A percentile compares a stretch with the other conserved stretches of the same genome.
These are phyloP conservation scores for Bryoglossum gracile DNA, from an alignment of 495 filamentous ascomycete species.

Conservation along the genomic window DNA sequence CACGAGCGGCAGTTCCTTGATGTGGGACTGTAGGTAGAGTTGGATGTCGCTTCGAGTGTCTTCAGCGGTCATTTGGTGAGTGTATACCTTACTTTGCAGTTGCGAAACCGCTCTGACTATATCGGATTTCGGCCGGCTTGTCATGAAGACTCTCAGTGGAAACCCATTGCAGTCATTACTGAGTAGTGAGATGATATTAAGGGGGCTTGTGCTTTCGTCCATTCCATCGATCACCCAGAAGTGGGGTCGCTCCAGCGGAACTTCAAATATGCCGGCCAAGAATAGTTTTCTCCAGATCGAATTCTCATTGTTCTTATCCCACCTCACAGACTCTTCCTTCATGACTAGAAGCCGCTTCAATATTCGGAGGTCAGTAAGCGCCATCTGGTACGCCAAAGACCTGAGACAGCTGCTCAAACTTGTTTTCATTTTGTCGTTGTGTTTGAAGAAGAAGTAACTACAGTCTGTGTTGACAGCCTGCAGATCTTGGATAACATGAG, in stretches of 20 bases:
- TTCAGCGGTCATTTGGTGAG: slow-evolving; percentile 1
- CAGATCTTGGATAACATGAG: slow-evolving; percentile 24
- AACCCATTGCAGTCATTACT: background rate
- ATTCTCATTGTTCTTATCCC: slow-evolving; percentile 25
- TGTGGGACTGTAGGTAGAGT: background rate
- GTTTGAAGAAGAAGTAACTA: slow-evolving; percentile 34
- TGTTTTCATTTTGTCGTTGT: slow-evolving; percentile 27
- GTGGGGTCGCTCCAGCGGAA: slow-evolving; percentile 16
- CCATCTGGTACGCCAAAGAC: slow-evolving; percentile 37
- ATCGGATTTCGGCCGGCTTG: slow-evolving; percentile 8
- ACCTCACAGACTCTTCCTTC: slow-evolving; percentile 11
- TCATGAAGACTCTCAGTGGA: slow-evolving; percentile 11
- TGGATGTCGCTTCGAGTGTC: slow-evolving; percentile 12
- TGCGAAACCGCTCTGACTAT: slow-evolving; percentile 1
- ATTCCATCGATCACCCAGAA: slow-evolving; percentile 40
- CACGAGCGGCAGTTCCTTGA: background rate
- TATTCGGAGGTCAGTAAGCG: slow-evolving; percentile 12
- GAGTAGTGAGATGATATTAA: slow-evolving; percentile 15
- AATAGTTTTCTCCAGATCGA: slow-evolving; percentile 37
- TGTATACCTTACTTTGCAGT: slow-evolving; percentile 1
- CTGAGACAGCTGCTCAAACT: slow-evolving; percentile 26
- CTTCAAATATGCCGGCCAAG: slow-evolving; percentile 24
- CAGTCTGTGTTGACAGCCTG: slow-evolving; percentile 12
- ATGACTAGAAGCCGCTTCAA: slow-evolving; percentile 23
- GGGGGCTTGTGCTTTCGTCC: slow-evolving; percentile 28